These are phyloP conservation scores for Aspergillus floridensis DNA, from an alignment of 2,329 filamentous ascomycete species.

Conservation along the genomic window DNA sequence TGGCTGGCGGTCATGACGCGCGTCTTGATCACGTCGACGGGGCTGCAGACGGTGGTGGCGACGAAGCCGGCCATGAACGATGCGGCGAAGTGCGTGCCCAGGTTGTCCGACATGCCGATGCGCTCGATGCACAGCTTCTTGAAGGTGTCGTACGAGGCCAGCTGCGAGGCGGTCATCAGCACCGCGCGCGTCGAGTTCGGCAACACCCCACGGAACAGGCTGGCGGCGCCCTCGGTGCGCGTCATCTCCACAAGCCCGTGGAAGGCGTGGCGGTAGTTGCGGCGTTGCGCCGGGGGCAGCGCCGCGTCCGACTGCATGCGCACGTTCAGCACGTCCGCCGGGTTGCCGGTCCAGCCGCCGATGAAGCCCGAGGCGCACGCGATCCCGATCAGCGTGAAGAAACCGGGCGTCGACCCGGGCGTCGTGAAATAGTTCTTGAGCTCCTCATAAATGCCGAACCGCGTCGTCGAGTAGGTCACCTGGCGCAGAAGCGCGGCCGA, in stretches of 20 bases:
- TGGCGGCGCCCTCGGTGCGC: conserved; percentile 72
- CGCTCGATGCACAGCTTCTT: conserved; percentile 56
- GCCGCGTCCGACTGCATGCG: conserved; percentile 95
- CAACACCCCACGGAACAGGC: conserved; percentile 74
- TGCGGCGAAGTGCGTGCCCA: conserved; percentile 61
- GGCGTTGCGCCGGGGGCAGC: conserved; percentile 67
- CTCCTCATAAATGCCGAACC: conserved; percentile 95
- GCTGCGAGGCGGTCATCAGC: conserved; percentile 65
- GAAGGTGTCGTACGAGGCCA: conserved; percentile 64
- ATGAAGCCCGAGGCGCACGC: conserved; percentile 80
- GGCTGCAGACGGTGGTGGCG: conserved; percentile 65
- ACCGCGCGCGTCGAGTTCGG: conserved; percentile 62
- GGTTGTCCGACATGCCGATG: conserved; percentile 54
- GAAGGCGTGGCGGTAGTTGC: conserved; percentile 86
- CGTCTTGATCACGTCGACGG: conserved; percentile 67
- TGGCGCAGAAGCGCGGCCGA: conserved; percentile 91
- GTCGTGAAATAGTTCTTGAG: conserved; percentile 70
- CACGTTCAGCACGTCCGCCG: conserved; percentile 93
- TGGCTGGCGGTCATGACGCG: conserved; percentile 60
- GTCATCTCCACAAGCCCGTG: conserved; percentile 85
- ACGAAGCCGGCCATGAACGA: conserved; percentile 64
- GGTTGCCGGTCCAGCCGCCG: conserved; percentile 87
- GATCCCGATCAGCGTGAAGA: conserved; percentile 76
- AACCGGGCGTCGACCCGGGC: conserved; percentile 57
- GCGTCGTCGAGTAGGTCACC: conserved; percentile 91